Evolutionary conservation across 1,284 basidiomycete genomes (phyloP).

Genomic region (Pseudozyma tsukubaensis): DNA sequence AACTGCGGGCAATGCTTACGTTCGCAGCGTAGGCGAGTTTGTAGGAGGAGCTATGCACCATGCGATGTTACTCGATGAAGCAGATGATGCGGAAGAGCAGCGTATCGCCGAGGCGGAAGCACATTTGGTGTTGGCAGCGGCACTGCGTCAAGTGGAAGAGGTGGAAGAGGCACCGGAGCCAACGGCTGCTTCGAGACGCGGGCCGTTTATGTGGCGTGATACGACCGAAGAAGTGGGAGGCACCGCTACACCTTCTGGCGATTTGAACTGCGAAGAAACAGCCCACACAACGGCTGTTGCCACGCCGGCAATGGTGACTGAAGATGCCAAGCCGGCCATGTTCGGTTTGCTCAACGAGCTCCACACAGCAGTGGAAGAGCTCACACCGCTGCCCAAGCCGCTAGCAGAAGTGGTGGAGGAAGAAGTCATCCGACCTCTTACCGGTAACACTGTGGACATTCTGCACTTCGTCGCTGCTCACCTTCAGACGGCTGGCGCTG

Average conservation of each 20-base stretch:
- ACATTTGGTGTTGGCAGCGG: conserved; percentile 12
- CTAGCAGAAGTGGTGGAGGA: conserved; percentile 42
- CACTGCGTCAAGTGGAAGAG: conserved; percentile 20
- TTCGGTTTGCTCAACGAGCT: conserved; percentile 11
- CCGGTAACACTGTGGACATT: conserved; percentile 33
- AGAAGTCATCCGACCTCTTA: conserved; percentile 38
- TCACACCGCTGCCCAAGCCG: conserved; percentile 18
- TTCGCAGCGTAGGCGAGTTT: conserved; percentile 57
- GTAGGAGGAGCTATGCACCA: conserved; percentile 46
- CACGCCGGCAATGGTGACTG: conserved; percentile 10
- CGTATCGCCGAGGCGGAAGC: conserved; percentile 25
- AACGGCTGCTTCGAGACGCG: conserved; percentile 32
- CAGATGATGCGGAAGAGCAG: conserved; percentile 33
- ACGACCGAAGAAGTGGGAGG: conserved; percentile 29
- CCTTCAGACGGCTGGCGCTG: conserved; percentile 15
- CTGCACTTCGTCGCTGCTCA: conserved; percentile 35
- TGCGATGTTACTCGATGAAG: conserved; percentile 33
- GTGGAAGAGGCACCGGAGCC: conserved; percentile 22
- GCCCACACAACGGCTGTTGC: conserved; percentile 9
- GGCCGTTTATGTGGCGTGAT: conserved; percentile 50
- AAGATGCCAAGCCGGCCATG: conserved; percentile 13
- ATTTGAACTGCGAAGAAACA: not conserved
- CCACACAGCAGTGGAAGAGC: conserved; percentile 16
- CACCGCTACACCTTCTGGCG: conserved; percentile 16
- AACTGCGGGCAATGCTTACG: conserved; percentile 47